Evolutionary conservation across 148 eudicot species (phyloP).

Genomic region (Drosera capensis): DNA sequence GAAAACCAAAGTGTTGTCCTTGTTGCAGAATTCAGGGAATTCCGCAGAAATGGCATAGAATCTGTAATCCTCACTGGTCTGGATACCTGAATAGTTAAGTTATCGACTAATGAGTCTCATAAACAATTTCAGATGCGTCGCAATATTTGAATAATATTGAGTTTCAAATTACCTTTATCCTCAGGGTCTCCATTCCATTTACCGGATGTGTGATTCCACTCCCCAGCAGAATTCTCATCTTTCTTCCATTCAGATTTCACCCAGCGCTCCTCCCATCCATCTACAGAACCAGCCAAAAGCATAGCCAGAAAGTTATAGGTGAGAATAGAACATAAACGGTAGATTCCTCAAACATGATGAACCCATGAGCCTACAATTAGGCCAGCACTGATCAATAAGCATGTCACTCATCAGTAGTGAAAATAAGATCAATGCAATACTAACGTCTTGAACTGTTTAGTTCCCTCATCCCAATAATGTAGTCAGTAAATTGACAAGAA

Average conservation of each 20-base stretch:
- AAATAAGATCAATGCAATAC: no score
- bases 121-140: no score
- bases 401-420: no score
- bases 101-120: no score
- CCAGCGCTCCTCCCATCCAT: conserved; percentile 91
- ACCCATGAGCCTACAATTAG: no score
- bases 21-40: conserved; percentile 91
- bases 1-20: conserved; percentile 81
- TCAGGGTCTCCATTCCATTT: conserved; percentile 86
- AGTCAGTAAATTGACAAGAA: no score
- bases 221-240: conserved; percentile 87
- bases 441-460: no score
- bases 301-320: neutral
- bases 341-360: neutral
- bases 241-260: conserved; percentile 94
- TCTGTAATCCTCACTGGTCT: conserved; percentile 86
- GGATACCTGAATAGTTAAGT: conserved; percentile 66
- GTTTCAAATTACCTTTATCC: conserved; percentile 45
- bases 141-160: neutral
- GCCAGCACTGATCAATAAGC: no score
- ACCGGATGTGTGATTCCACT: conserved; percentile 93
- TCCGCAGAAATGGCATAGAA: conserved; percentile 93
- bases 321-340: neutral
- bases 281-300: conserved; percentile 16
- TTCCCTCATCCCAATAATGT: no score